A percentile compares a stretch with the other conserved stretches of the same genome.
phyloP scores from a whole-genome alignment of 257 asterid species.

The Nicotiana attenuata region DNA sequence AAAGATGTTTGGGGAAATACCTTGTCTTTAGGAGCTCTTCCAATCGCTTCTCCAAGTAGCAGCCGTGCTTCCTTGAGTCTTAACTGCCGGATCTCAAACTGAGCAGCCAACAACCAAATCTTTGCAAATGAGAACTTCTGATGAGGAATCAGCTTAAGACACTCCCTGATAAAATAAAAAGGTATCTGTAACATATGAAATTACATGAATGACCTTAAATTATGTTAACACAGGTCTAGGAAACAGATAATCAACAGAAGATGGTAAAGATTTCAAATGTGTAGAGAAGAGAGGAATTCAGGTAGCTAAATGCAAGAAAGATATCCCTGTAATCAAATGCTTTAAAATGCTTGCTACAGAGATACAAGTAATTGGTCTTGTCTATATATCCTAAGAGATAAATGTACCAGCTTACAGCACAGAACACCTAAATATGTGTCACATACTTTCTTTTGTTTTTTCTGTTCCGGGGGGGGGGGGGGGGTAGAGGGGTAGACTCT shows the following conservation, averaged over 20 bases:
- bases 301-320: background rate
- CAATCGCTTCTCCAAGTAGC: constrained; percentile 39
- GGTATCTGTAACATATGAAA: constrained; percentile 19
- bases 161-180: constrained; percentile 37
- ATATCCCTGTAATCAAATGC: background rate
- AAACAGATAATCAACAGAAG: background rate
- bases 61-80: constrained; percentile 40
- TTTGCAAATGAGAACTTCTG: constrained; percentile 78
- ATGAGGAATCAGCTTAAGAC: constrained; percentile 29
- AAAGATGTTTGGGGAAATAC: constrained; percentile 12
- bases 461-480: background rate
- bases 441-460: background rate
- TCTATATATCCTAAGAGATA: no score
- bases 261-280: background rate
- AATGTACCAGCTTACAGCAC: no score
- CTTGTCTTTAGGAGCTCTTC: constrained; percentile 46
- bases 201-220: background rate
- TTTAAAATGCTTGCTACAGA: background rate
- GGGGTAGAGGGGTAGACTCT: background rate
- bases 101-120: constrained; percentile 94
- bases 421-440: no score
- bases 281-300: background rate
- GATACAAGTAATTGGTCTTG: background rate
- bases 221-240: background rate
- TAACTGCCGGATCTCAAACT: constrained; percentile 82